These are phyloP conservation scores for Millerozyma acaciae DNA, from an alignment of 805 yeast species.

Conservation along the genomic window DNA sequence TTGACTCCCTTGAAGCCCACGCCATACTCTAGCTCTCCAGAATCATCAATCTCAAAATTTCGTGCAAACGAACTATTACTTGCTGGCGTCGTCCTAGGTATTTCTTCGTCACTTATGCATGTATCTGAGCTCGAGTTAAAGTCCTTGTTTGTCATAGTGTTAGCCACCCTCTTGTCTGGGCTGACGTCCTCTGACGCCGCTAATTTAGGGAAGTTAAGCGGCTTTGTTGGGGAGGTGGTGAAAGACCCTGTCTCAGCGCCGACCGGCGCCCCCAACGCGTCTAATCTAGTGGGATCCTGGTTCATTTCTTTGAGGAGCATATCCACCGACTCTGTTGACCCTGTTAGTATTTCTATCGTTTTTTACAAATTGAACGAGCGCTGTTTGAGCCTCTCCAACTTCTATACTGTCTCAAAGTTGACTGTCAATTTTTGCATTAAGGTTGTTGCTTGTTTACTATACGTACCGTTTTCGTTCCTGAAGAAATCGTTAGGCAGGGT, in stretches of 20 bases:
- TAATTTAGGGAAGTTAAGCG: slow-evolving; percentile 28
- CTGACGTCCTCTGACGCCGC: no score
- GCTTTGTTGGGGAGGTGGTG: slow-evolving; percentile 28
- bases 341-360: slow-evolving; percentile 13
- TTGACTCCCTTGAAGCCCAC: slow-evolving; percentile 6
- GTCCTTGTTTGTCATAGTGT: no score
- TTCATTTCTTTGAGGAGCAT: slow-evolving; percentile 25
- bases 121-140: slow-evolving; percentile 42
- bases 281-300: slow-evolving; percentile 8
- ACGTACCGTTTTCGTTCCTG: slow-evolving; percentile 27
- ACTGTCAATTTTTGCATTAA: not conserved
- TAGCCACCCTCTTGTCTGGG: no score
- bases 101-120: slow-evolving; percentile 29
- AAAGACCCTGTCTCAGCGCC: slow-evolving; percentile 11
- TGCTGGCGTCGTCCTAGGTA: not conserved
- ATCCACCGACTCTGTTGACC: slow-evolving; percentile 26
- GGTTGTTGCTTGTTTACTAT: not conserved
- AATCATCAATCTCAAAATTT: slow-evolving; percentile 18
- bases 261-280: slow-evolving; percentile 1
- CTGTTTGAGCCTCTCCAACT: not conserved
- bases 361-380: not conserved
- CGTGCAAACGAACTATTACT: slow-evolving; percentile 13
- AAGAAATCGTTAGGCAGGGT: slow-evolving; percentile 15
- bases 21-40: slow-evolving; percentile 7
- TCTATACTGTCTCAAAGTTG: not conserved